phyloP scores from a whole-genome alignment of 2,329 filamentous ascomycete genomes.

The Botrytis paeoniae region DNA sequence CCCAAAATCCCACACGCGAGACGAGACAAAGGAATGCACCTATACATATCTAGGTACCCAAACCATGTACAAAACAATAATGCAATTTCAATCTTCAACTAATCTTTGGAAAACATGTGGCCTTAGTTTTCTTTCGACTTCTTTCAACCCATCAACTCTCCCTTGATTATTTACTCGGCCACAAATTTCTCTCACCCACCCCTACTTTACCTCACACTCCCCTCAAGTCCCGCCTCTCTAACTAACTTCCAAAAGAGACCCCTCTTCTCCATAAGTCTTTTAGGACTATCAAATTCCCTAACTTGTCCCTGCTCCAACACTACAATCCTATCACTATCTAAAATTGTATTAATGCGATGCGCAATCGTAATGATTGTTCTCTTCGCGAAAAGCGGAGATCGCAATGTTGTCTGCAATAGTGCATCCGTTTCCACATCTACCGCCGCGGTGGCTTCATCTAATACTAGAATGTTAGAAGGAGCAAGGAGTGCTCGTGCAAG shows the following conservation, averaged over 20 bases:
- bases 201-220: slow-evolving; percentile 13
- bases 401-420: slow-evolving; percentile 61
- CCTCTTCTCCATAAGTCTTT: slow-evolving; percentile 68
- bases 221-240: slow-evolving; percentile 75
- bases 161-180: not conserved
- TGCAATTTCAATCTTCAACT: slow-evolving; percentile 3
- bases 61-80: not conserved
- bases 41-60: not conserved
- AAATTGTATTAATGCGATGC: slow-evolving; percentile 96
- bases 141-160: not conserved
- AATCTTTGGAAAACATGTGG: not conserved
- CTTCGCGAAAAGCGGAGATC: slow-evolving; percentile 72
- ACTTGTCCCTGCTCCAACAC: slow-evolving; percentile 90
- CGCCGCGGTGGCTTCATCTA: slow-evolving; percentile 91
- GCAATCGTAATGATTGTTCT: slow-evolving; percentile 98
- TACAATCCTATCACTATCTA: slow-evolving; percentile 84
- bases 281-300: slow-evolving; percentile 86
- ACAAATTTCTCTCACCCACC: not conserved
- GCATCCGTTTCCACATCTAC: slow-evolving; percentile 68
- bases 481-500: slow-evolving; percentile 90
- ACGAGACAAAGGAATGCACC: not conserved
- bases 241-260: slow-evolving; percentile 88
- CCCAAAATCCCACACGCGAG: not conserved
- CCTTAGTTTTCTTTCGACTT: not conserved
- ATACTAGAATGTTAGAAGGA: slow-evolving; percentile 92